phyloP scores from a whole-genome alignment of 345 rosid species.

The Arabis alpina region DNA sequence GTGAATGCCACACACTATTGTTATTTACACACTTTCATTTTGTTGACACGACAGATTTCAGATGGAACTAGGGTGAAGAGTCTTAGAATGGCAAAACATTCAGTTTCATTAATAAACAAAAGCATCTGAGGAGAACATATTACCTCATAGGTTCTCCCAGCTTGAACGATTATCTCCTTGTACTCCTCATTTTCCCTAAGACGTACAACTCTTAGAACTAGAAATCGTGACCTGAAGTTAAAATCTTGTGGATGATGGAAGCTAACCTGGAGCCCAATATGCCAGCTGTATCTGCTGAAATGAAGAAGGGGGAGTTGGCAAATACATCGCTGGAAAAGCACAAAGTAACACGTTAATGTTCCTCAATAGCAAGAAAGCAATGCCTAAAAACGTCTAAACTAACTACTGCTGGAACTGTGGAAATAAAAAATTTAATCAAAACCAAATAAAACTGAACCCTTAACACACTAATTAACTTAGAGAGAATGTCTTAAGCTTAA shows the following conservation, averaged over 20 bases:
- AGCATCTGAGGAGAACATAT: conserved; percentile 16
- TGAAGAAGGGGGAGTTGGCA: conserved; percentile 91
- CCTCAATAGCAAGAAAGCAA: conserved; percentile 27
- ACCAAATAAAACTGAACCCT: not conserved
- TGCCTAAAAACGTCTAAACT: conserved; percentile 25
- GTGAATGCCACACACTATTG: conserved; percentile 22
- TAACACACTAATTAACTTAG: not conserved
- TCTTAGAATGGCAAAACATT: conserved; percentile 11
- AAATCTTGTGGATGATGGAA: conserved; percentile 31
- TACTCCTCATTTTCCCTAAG: conserved; percentile 80
- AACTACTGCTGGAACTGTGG: not conserved
- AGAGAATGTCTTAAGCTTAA: conserved; percentile 11
- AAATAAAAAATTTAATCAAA: not conserved
- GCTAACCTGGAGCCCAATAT: conserved; percentile 64
- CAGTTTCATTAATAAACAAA: conserved; percentile 21
- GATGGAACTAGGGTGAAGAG: conserved; percentile 2
- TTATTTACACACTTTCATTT: conserved; percentile 17
- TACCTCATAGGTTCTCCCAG: conserved; percentile 90
- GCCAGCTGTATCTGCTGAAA: conserved; percentile 86
- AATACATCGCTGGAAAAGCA: conserved; percentile 72
- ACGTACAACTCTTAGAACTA: conserved; percentile 34
- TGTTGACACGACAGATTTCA: not conserved
- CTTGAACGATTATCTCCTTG: conserved; percentile 77
- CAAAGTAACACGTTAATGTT: conserved; percentile 21
- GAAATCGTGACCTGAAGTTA: conserved; percentile 22